Base-by-base conservation (phyloP, 2,329 filamentous ascomycete genomes). In the Colletotrichum camelliae region DNA sequence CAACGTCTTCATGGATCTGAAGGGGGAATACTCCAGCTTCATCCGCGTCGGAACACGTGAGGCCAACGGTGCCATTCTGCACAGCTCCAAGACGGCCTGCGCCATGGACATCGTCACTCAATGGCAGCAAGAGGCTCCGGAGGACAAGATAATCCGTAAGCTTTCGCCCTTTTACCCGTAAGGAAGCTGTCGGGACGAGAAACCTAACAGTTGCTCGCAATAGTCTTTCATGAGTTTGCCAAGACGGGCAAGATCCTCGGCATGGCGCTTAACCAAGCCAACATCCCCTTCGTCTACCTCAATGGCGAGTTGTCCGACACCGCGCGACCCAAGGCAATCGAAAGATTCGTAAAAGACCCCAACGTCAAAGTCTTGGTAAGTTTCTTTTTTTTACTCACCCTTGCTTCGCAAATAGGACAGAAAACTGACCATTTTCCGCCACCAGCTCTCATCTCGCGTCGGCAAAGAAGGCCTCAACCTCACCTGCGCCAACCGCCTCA, bases 401-500 rank as follows among this genome's bases (percentile, higher is more conserved):
- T 1, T 33, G 31, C 31, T 33, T 33, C 9, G 9, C 2, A 33
- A 33, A 33, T 3, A 33, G 3, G 1, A 10, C 31, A 35, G 33
- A 35, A 3, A 3, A 4, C 12, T 35, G 33, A 35, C 39, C 39
- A 43, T 18, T 7, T 6, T 13, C 12, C 2, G 12, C 39, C 18
- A 48, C 18, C 18, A 48, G 39, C 39, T 48, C 9, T 10, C 39
- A 5, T 48, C 39, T 5, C 10, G 76, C 18, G 83, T 81, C 16
- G 84, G 86, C 1, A 83, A 83, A 0, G 82, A 85, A 15, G 84
- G 82, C 31, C 84, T 86, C 67, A 88, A 89, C 55, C 74, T 89
- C 0, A 84, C 80, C 0, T 81, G 77, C 4, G 87, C 87, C 1
- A 91, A 90, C 64, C 87, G 90, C 5, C 88, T 91, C 27, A 90